Evolutionary conservation across 768 basidiomycete genomes (phyloP).

Genomic region (Lentinula edodes): DNA sequence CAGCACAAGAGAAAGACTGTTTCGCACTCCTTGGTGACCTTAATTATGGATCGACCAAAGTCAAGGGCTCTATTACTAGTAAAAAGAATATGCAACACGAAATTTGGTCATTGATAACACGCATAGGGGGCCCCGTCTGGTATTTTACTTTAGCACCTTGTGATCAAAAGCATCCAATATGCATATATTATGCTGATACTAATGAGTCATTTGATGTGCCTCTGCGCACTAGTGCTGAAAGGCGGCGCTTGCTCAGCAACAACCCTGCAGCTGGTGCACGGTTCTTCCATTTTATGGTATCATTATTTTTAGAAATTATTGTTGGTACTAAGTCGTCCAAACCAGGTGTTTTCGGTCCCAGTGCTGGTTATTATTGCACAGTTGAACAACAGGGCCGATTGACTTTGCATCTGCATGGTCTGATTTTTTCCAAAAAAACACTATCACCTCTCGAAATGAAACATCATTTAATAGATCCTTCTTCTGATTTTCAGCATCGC

Average conservation of each 20-base stretch:
- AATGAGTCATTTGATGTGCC: conserved; percentile 14
- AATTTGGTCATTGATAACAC: conserved; percentile 23
- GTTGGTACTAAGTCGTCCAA: not conserved
- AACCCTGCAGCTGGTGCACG: conserved; percentile 15
- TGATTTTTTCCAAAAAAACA: conserved; percentile 26
- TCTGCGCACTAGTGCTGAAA: not conserved
- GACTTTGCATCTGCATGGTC: conserved; percentile 28
- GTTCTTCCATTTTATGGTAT: conserved; percentile 16
- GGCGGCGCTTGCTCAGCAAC: not conserved
- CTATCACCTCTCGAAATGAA: conserved; percentile 27
- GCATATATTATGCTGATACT: conserved; percentile 15
- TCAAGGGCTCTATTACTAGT: conserved; percentile 16
- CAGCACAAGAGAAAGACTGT: conserved; percentile 17
- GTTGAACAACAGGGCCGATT: conserved; percentile 18
- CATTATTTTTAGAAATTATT: conserved; percentile 11
- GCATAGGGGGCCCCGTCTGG: conserved; percentile 20
- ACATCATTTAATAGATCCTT: conserved; percentile 17
- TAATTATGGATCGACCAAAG: conserved; percentile 17
- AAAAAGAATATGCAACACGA: conserved; percentile 25
- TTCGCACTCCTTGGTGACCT: conserved; percentile 20
- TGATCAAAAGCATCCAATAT: conserved; percentile 20
- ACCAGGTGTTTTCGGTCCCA: conserved; percentile 13
- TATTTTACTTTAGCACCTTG: conserved; percentile 26
- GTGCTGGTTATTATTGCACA: conserved; percentile 17
- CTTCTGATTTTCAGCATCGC: conserved; percentile 17